Evolutionary conservation across 768 basidiomycete genomes (phyloP), one percentile per base, ranked within the genome.

Genomic region (Pisolithus albus): DNA sequence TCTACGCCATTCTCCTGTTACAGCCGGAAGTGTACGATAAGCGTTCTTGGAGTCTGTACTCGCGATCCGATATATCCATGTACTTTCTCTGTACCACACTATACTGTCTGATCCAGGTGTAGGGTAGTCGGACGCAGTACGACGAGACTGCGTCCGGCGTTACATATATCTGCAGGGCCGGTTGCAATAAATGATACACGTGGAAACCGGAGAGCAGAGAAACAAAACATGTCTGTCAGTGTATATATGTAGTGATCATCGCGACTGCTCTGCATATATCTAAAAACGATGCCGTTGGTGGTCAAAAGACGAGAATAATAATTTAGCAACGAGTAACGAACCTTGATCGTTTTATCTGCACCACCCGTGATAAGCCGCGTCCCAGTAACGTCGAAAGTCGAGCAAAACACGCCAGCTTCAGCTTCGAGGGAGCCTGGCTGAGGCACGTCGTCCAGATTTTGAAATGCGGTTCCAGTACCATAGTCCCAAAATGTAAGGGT

Each of bases 291-390:
- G 19, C 5, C 13, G 34, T 15, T 3, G 34, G 11, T 3, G 34
- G 11, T 34, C 34, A 18, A 16, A 9, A 10, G 36, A 28, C 21
- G 26, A n/a, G 43, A 16, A 34, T 9, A 40, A 19, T n/a, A n/a
- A n/a, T n/a, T 38, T 46, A 49, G 47, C n/a, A 42, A 47, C 28
- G 44, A n/a, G 47, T 48, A 21, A 64, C 78, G 45, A 28, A 88
- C 89, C 81, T 99, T 98, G 74, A 98, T 95, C 9, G 95, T 97
- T 78, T 98, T 99, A 74, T 98, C 96, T 10, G 96, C 96, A 4
- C 94, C 88, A 36, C 96, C 96, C 15, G 94, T 96, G 58, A 94
- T 92, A 52, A 99, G 67, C 52, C 95, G 77, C 32, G 94, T 93
- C 2, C 96, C 96, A 1, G 95, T 97, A 66, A 84, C 77, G 68